Evolutionary conservation across 2,329 filamentous ascomycete species (phyloP), one percentile per base, ranked within the genome.

Genomic region (Acrodontium crateriforme): DNA sequence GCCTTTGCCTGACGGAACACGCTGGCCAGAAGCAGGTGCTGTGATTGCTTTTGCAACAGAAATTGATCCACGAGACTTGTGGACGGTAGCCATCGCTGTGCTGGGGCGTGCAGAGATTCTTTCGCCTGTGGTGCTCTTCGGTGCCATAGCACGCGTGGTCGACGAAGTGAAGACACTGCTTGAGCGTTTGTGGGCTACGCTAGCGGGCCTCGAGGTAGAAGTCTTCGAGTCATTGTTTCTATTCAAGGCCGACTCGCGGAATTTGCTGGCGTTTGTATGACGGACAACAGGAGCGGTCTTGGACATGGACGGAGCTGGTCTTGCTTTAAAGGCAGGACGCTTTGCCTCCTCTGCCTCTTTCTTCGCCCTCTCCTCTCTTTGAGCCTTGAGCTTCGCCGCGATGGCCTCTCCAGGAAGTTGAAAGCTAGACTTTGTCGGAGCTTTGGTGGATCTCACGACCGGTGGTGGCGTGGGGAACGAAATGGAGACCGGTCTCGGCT

Each of bases 361-460:
- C 43, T 47, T 39, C 13, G 37, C 37, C 10, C 42, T 47, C 27
- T 50, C 48, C 17, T 47, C 42, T 9, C 59, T 56, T 13, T 61
- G 55, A 5, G 60, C 63, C 40, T 61, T 67, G n/a, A 67, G 46
- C 37, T 62, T 67, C 4, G 63, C 63, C 3, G 65, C 63, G 4
- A 68, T 52, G 9, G 55, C 61, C 37, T 69, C 65, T 10, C 66
- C 66, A 1, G 66, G 65, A 0, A 70, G 54, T 25, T 60, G 52
- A 40, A 70, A 70, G 3, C 52, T 62, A 6, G 64, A 45, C 27
- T 48, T 56, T 0, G 66, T 69, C 1, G 60, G 60, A 9, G 63
- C 52, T 38, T 64, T 67, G 13, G 50, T 52, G 2, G 64, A 68
- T 39, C 65, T 69, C 6, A 53, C 44, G 10, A 57, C 58, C 9